A percentile compares a stretch with the other conserved stretches of the same genome.
phyloP scores from a whole-genome alignment of 371 early-diverging fungal species.

The Sporodiniella umbellata region DNA sequence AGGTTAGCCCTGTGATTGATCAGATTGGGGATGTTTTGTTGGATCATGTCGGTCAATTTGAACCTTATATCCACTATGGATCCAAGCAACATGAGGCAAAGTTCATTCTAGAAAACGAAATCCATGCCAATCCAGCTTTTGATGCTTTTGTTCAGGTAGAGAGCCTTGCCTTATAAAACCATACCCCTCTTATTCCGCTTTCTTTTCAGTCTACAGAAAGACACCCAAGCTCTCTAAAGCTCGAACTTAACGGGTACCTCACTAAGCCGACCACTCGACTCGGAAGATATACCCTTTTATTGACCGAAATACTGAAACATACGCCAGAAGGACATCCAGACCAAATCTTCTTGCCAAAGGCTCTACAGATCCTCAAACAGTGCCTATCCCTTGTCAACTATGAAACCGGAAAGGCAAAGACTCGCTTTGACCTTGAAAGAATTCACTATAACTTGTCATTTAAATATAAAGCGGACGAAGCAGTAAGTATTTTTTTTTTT shows the following conservation, averaged over 20 bases:
- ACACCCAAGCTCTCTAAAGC: slow-evolving; percentile 56
- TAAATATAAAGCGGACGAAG: slow-evolving; percentile 35
- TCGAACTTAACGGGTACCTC: slow-evolving; percentile 81
- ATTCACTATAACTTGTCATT: slow-evolving; percentile 44
- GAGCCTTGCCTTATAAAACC: too few species aligned
- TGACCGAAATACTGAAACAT: slow-evolving; percentile 83
- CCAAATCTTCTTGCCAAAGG: slow-evolving; percentile 68
- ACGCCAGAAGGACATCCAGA: slow-evolving; percentile 82
- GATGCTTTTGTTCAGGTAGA: slow-evolving; percentile 48
- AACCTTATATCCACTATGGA: slow-evolving; percentile 85
- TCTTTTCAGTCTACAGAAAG: slow-evolving; percentile 39
- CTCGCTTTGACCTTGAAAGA: slow-evolving; percentile 38
- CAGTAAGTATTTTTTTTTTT: slow-evolving; percentile 15
- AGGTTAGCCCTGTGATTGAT: slow-evolving; percentile 66
- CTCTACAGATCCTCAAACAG: slow-evolving; percentile 66
- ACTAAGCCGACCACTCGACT: slow-evolving; percentile 83
- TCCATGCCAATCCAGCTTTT: slow-evolving; percentile 29
- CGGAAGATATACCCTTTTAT: slow-evolving; percentile 85
- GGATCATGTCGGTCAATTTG: slow-evolving; percentile 64
- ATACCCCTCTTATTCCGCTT: too few species aligned
- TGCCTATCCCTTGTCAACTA: slow-evolving; percentile 60
- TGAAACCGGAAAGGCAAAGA: slow-evolving; percentile 35
- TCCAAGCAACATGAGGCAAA: slow-evolving; percentile 82
- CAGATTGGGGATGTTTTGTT: slow-evolving; percentile 86
- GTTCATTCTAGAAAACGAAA: slow-evolving; percentile 36